These are phyloP conservation scores for Dissophora ornata DNA, from an alignment of 192 early-diverging fungal genomes.

Conservation along the genomic window DNA sequence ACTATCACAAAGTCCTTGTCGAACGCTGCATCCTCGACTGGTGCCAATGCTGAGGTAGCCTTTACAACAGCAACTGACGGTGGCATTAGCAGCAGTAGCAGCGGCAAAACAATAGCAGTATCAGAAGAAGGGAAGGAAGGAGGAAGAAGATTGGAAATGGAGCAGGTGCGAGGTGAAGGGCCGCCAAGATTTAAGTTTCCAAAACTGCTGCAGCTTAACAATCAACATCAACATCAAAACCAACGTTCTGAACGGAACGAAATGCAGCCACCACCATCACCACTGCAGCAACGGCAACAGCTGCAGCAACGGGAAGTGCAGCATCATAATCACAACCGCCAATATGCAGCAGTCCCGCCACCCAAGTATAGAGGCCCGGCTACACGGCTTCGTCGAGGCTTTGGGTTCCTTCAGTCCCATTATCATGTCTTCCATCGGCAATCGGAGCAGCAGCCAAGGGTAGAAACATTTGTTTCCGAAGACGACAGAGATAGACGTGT, in stretches of 20 bases:
- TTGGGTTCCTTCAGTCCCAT: slow-evolving; percentile 42
- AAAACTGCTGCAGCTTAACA: slow-evolving; percentile 24
- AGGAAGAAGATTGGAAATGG: too few relatives aligned
- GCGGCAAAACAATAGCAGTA: not conserved
- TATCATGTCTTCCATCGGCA: slow-evolving; percentile 45
- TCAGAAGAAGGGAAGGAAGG: not conserved
- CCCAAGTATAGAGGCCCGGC: slow-evolving; percentile 17
- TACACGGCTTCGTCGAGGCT: slow-evolving; percentile 19
- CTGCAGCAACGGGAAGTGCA: not conserved
- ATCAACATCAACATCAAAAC: slow-evolving; percentile 9
- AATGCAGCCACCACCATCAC: slow-evolving; percentile 1
- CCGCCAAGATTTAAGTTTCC: slow-evolving; percentile 28
- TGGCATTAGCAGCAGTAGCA: too few relatives aligned
- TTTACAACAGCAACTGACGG: too few relatives aligned
- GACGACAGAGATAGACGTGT: too few relatives aligned
- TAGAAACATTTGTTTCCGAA: too few relatives aligned
- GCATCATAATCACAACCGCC: slow-evolving; percentile 1
- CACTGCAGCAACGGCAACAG: slow-evolving; percentile 12
- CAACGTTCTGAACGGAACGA: slow-evolving; percentile 16
- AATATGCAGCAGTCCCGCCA: not conserved
- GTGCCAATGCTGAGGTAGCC: too few relatives aligned
- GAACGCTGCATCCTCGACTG: too few relatives aligned
- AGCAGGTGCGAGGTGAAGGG: too few relatives aligned
- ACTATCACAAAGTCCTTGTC: too few relatives aligned
- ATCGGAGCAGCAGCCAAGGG: too few relatives aligned